Conservation (phyloP, 2,329 filamentous ascomycete genomes). For the Hirsutella rhossiliensis region DNA sequence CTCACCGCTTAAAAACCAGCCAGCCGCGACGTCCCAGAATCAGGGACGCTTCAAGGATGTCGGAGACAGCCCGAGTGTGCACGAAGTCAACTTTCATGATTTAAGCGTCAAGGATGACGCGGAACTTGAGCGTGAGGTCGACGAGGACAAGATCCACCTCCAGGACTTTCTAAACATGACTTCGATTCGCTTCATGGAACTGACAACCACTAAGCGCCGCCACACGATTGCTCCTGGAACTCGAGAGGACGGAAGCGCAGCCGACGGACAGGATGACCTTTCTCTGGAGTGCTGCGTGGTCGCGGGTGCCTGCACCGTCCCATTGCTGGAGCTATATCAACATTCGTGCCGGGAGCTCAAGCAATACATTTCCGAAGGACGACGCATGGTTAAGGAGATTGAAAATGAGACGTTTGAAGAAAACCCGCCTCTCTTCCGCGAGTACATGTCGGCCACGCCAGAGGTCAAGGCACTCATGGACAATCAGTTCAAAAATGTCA, state of each 20-base stretch:
- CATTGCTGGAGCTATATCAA: constrained; percentile 89
- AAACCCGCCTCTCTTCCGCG: constrained; percentile 81
- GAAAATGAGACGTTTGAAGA: constrained; percentile 81
- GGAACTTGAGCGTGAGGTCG: constrained; percentile 34
- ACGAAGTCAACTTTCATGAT: constrained; percentile 32
- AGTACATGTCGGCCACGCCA: constrained; percentile 76
- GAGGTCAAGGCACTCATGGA: constrained; percentile 84
- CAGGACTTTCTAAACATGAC: constrained; percentile 93
- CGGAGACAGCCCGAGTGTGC: constrained; percentile 32
- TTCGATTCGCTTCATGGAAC: constrained; percentile 94
- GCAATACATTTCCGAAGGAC: constrained; percentile 89
- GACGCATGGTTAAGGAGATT: constrained; percentile 80
- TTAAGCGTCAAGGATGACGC: constrained; percentile 25
- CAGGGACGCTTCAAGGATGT: constrained; percentile 44
- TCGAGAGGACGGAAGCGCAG: constrained; percentile 27
- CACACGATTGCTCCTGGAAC: constrained; percentile 59
- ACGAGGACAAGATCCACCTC: constrained; percentile 57
- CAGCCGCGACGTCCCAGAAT: constrained; percentile 42
- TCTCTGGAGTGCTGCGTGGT: constrained; percentile 70
- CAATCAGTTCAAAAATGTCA: constrained; percentile 94
- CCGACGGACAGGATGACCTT: constrained; percentile 35
- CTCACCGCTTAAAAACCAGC: constrained; percentile 30
- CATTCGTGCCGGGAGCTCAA: constrained; percentile 94
- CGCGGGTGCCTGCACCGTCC: constrained; percentile 80
- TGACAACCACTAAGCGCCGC: constrained; percentile 88